Base-by-base conservation (phyloP, 2,329 filamentous ascomycete species). In the Fusarium continuum region DNA sequence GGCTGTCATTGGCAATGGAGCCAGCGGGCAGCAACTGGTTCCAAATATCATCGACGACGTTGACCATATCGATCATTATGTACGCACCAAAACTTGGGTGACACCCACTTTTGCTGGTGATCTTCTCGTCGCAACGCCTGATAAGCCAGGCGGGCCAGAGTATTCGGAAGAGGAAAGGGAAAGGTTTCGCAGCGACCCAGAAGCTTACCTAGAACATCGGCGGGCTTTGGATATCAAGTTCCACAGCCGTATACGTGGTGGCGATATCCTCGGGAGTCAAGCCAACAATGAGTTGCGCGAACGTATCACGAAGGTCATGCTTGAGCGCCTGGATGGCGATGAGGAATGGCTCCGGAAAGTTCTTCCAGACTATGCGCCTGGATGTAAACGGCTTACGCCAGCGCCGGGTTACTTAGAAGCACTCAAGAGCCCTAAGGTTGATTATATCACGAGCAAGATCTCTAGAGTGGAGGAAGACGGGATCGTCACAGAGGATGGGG, bases 1-100 rank as follows among this genome's bases (percentile, higher is more conserved):
- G 6, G 57, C 57, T 11, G 48, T 61, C 4, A 53, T 61, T 25
- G 57, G 57, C 17, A 35, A 36, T 2, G 57, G 57, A 22, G 49
- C 43, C 19, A 57, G 53, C 25, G 57, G 57, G 13, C 53, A 57
- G n/a, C 57, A 61, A 26, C 19, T 61, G n/a, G 47, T 61, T 4
- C 57, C 57, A 4, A 38, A 53, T n/a, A 19, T 61, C 10, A 17
- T 50, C 3, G 16, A 34, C 6, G 31, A 61, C 11, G 57, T 57
- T 5, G 50, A 53, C 19, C 6, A 26, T 4, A 49, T 61, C 9
- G 57, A 61, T 28, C 57, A 53, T 16, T 61, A 61, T 20, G 35
- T 57, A 8, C 58, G 53, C 16, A 54, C 53, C 9, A 45, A 46
- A 17, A 50, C 48, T 17, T 58, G 58, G 58, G 51, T 58, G 40